Percentiles rank a stretch among this genome's conserved stretches.
phyloP scores from a whole-genome alignment of 2,329 filamentous ascomycete genomes.

The Fusarium haematococcum region DNA sequence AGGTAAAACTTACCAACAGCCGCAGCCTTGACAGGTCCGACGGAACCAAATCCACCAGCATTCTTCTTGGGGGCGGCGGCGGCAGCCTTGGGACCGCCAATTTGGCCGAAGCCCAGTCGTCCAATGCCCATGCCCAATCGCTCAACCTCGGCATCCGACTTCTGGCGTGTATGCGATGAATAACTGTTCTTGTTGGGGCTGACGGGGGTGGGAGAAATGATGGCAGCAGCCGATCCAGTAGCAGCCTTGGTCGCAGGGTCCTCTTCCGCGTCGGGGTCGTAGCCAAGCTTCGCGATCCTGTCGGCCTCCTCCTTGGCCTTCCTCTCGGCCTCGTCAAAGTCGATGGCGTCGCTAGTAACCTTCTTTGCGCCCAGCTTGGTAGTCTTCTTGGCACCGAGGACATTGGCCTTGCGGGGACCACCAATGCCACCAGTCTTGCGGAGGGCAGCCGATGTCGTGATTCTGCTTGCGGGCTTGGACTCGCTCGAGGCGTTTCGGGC shows the following conservation, averaged over 20 bases:
- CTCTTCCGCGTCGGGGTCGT: constrained; percentile 90
- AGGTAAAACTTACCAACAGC: constrained; percentile 68
- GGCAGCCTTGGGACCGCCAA: constrained; percentile 72
- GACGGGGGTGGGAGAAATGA: constrained; percentile 80
- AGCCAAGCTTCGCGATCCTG: constrained; percentile 93
- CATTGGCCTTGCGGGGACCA: constrained; percentile 82
- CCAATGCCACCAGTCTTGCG: constrained; percentile 76
- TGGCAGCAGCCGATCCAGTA: constrained; percentile 68
- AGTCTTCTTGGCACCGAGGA: constrained; percentile 87
- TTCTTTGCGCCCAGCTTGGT: constrained; percentile 94
- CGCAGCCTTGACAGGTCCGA: constrained; percentile 78
- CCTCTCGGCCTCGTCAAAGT: constrained; percentile 97
- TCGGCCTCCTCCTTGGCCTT: constrained; percentile 98
- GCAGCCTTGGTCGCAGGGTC: constrained; percentile 59
- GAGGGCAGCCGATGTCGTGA: constrained; percentile 83
- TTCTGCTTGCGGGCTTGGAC: constrained; percentile 73
- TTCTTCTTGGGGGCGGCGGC: constrained; percentile 74
- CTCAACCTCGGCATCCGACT: constrained; percentile 84
- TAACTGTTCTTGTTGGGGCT: constrained; percentile 72
- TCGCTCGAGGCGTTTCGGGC: constrained; percentile 67
- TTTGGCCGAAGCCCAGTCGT: constrained; percentile 88
- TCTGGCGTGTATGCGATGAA: constrained; percentile 67
- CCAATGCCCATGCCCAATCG: constrained; percentile 89
- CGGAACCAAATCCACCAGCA: constrained; percentile 87
- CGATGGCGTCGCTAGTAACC: constrained; percentile 81